These are phyloP conservation scores for Colletotrichum sp. DNA, from an alignment of 2,329 filamentous ascomycete genomes.

Conservation along the genomic window DNA sequence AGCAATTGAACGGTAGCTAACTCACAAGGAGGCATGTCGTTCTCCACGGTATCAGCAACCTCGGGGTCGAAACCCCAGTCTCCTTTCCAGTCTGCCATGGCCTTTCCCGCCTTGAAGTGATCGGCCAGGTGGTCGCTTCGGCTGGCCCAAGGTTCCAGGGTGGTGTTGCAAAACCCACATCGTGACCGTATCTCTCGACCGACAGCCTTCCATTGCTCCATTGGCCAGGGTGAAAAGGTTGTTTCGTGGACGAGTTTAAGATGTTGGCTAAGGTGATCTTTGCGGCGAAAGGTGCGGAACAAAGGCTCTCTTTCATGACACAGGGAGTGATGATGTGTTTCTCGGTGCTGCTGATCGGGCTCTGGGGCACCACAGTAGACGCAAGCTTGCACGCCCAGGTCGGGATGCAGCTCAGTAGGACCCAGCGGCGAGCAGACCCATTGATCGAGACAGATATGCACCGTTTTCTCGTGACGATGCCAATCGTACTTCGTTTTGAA, in stretches of 20 bases:
- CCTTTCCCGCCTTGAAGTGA: conserved; percentile 40
- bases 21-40: conserved; percentile 38
- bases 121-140: conserved; percentile 40
- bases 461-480: conserved; percentile 54
- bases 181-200: conserved; percentile 31
- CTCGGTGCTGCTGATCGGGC: conserved; percentile 33
- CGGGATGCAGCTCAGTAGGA: conserved; percentile 40
- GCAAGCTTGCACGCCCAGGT: conserved; percentile 41
- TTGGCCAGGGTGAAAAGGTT: conserved; percentile 49
- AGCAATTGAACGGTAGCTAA: not conserved
- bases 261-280: conserved; percentile 48
- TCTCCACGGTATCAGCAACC: conserved; percentile 38
- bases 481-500: conserved; percentile 49
- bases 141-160: conserved; percentile 35
- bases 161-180: conserved; percentile 41
- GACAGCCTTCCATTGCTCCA: conserved; percentile 39
- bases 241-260: conserved; percentile 42
- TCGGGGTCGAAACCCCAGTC: conserved; percentile 42
- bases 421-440: conserved; percentile 48
- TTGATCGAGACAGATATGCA: conserved; percentile 47
- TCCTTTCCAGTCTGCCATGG: conserved; percentile 44
- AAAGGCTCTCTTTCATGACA: conserved; percentile 39
- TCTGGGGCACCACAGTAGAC: conserved; percentile 39
- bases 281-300: conserved; percentile 37
- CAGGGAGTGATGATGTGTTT: conserved; percentile 37